Base-by-base conservation (phyloP, 2,329 filamentous ascomycete genomes). In the Penicillium psychrosexuale region DNA sequence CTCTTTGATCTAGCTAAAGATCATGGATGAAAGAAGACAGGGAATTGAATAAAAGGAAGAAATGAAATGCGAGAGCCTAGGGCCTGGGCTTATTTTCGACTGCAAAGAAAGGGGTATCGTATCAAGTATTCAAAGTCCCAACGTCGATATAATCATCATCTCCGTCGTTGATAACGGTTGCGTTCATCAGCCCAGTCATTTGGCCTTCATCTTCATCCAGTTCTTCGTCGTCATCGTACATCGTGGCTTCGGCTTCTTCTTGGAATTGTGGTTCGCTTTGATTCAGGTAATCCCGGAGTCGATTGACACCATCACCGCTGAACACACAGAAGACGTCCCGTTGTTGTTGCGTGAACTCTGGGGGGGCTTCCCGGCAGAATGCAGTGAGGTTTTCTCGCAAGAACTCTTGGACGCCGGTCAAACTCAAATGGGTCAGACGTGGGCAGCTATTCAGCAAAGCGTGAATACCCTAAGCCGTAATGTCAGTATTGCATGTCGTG, bases 301-400 rank as follows among this genome's bases (percentile, higher is more conserved):
- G 83, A 39, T 79, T 78, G 2, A 99, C 93, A 52, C 92, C 92
- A 27, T 84, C 82, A 6, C 94, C 93, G 1, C 92, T 97, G 73
- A 99, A 99, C 51, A 99, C 94, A 69, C 94, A 99, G 71, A 99
- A 99, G 8, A 97, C 91, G 49, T 93, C 88, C 59, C 94, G 86
- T 72, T 99, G 94, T 69, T 97, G 91, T 44, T 93, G 89, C 17
- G 92, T 97, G 71, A 99, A 99, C 73, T 97, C 94, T 56, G 82
- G 75, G 36, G 94, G 94, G 1, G 94, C 91, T 64, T 89, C 86
- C 58, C 94, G 86, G 69, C 94, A 97, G 71, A 91, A 97, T 6
- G 81, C 79, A 50, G 91, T 88, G 30, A 97, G 82, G 63, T 97
- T 92, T 52, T 91, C 86, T 49, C 89, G 84, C 31, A 96, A 82